A percentile compares a stretch with the other conserved stretches of the same genome.
phyloP scores from a whole-genome alignment of 768 basidiomycete species.

The Mycena metata region DNA sequence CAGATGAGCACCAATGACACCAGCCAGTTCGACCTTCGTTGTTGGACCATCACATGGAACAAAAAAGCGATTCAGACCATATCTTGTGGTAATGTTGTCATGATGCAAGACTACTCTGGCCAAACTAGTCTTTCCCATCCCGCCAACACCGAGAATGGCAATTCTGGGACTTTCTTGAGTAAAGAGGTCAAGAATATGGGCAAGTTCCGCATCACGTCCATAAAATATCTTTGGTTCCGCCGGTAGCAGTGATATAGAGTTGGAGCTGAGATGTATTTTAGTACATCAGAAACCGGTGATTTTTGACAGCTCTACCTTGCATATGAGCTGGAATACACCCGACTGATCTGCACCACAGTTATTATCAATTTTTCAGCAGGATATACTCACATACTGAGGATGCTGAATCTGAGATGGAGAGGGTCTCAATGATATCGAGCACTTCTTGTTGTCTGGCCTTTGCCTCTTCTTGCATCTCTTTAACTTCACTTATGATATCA shows the following conservation, averaged over 20 bases:
- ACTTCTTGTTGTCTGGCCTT: neutral
- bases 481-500: neutral
- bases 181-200: no score
- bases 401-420: no score
- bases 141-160: no score
- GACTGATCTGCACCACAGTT: neutral
- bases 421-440: neutral
- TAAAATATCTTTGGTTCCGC: no score
- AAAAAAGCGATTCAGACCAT: neutral
- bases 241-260: no score
- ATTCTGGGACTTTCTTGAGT: no score
- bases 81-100: neutral
- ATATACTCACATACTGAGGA: neutral
- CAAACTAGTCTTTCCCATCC: neutral
- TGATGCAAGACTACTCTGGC: neutral
- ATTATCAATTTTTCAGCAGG: neutral
- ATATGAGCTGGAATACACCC: neutral
- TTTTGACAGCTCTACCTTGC: no score
- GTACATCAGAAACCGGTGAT: no score
- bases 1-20: neutral
- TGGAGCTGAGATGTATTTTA: no score
- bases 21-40: neutral
- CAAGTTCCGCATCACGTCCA: no score
- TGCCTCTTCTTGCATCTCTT: neutral
- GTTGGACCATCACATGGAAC: neutral